Percentiles rank a stretch among this genome's conserved stretches.
These are phyloP conservation scores for Mollisiaceae sp. DNA, from an alignment of 2,329 filamentous ascomycete species.

Conservation along the genomic window DNA sequence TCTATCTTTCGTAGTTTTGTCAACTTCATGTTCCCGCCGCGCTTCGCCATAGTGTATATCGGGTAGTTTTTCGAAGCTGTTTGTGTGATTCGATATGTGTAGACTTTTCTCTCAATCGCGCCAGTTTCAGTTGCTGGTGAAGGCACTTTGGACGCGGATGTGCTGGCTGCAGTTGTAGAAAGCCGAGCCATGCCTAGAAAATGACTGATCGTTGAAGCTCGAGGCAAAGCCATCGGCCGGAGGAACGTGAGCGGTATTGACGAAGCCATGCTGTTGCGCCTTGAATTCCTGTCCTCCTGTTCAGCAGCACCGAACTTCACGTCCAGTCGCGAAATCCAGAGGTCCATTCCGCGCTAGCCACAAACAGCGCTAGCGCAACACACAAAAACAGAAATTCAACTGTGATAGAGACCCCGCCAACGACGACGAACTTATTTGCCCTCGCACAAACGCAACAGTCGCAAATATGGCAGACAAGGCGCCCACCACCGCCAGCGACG, in stretches of 20 bases:
- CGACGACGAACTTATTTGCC: constrained; percentile 18
- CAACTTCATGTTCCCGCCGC: constrained; percentile 75
- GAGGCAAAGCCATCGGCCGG: constrained; percentile 40
- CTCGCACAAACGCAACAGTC: constrained; percentile 30
- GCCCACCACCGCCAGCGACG: constrained; percentile 23
- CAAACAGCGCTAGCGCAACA: constrained; percentile 14
- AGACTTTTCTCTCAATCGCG: constrained; percentile 27
- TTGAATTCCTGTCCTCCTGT: constrained; percentile 10
- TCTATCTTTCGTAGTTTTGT: constrained; percentile 81
- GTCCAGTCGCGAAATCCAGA: constrained; percentile 20
- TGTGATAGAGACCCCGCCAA: constrained; percentile 20
- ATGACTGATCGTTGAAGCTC: constrained; percentile 36
- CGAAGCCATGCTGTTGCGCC: constrained; percentile 24
- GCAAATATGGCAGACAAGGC: constrained; percentile 56
- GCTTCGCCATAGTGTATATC: constrained; percentile 76
- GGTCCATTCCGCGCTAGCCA: constrained; percentile 17
- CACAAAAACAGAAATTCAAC: constrained; percentile 19
- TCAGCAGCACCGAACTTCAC: neutral
- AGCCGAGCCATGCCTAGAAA: constrained; percentile 36
- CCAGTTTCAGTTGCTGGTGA: constrained; percentile 18
- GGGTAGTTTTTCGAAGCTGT: constrained; percentile 74
- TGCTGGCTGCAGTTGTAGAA: constrained; percentile 22
- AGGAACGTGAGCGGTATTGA: constrained; percentile 40
- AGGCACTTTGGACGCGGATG: constrained; percentile 9
- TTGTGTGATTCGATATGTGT: constrained; percentile 63